Conservation (phyloP, 129 eudicot genomes). For the Silybum marianum region DNA sequence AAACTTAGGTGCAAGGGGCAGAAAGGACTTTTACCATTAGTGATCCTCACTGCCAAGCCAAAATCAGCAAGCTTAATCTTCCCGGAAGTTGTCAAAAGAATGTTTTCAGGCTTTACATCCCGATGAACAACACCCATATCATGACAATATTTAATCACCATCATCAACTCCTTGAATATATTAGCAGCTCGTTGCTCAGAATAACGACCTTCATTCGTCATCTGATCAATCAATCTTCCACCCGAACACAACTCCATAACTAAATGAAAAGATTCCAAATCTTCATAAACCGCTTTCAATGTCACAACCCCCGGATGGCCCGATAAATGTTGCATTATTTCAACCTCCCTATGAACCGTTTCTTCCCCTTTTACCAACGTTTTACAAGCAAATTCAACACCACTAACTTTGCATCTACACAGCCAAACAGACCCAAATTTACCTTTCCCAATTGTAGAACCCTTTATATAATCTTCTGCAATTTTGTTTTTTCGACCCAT, state of each 20-base stretch:
- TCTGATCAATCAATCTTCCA: conserved; percentile 66
- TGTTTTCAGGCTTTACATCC: conserved; percentile 70
- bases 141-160: conserved; percentile 69
- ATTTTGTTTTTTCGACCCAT: conserved; percentile 65
- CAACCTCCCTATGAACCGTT: conserved; percentile 67
- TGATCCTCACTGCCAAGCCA: conserved; percentile 79
- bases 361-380: conserved; percentile 67
- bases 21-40: conserved; percentile 37
- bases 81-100: conserved; percentile 56
- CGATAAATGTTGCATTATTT: conserved; percentile 71
- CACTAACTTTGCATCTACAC: conserved; percentile 54
- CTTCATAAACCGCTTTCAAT: conserved; percentile 65
- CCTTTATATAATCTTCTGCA: conserved; percentile 50
- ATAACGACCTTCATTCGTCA: conserved; percentile 50
- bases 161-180: conserved; percentile 56
- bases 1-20: not conserved
- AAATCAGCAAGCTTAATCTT: conserved; percentile 83
- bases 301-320: conserved; percentile 73
- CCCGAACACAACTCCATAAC: conserved; percentile 79
- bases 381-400: conserved; percentile 66
- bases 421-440: conserved; percentile 71
- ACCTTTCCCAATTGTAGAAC: conserved; percentile 54
- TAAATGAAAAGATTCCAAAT: conserved; percentile 52
- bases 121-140: conserved; percentile 77
- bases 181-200: conserved; percentile 65